These are phyloP conservation scores for Tuber borchii DNA, from an alignment of 495 filamentous ascomycete species.

Conservation along the genomic window DNA sequence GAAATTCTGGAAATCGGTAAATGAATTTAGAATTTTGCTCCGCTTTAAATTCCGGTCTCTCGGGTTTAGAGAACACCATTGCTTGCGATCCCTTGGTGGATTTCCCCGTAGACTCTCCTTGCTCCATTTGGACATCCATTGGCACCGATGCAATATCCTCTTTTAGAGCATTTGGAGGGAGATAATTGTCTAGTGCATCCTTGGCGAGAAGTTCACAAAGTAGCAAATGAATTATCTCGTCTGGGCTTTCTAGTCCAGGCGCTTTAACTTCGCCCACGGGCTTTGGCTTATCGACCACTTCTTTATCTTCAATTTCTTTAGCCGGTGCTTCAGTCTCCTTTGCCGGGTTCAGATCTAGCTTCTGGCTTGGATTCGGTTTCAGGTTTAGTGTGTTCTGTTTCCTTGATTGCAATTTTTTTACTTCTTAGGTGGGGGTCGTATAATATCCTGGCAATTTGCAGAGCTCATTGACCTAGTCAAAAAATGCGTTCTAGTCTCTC, in stretches of 20 bases:
- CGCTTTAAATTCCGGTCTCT: conserved; percentile 77
- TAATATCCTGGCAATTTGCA: conserved; percentile 61
- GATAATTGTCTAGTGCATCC: conserved; percentile 46
- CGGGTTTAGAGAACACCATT: conserved; percentile 48
- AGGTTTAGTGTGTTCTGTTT: conserved; percentile 43
- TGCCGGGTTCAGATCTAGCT: conserved; percentile 30
- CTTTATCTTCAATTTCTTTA: conserved; percentile 49
- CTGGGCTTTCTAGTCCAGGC: conserved; percentile 83
- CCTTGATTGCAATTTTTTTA: conserved; percentile 57
- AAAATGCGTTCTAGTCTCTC: conserved; percentile 76
- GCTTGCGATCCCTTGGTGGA: conserved; percentile 31
- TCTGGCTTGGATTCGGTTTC: conserved; percentile 37
- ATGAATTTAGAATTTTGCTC: conserved; percentile 93
- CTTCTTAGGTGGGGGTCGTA: conserved; percentile 47
- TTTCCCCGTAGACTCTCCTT: conserved; percentile 26
- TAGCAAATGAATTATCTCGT: conserved; percentile 92
- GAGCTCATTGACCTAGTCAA: conserved; percentile 83
- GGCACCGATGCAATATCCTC: conserved; percentile 19
- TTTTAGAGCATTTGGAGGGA: conserved; percentile 12
- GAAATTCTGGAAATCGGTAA: no score
- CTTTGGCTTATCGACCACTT: conserved; percentile 57
- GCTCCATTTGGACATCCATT: conserved; percentile 44
- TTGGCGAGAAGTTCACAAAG: conserved; percentile 80
- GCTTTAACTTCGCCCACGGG: conserved; percentile 61
- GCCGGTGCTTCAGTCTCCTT: conserved; percentile 42